A percentile compares a stretch with the other conserved stretches of the same genome.
phyloP scores from a whole-genome alignment of 164 flowering plant species.

The Chimonanthus praecox region DNA sequence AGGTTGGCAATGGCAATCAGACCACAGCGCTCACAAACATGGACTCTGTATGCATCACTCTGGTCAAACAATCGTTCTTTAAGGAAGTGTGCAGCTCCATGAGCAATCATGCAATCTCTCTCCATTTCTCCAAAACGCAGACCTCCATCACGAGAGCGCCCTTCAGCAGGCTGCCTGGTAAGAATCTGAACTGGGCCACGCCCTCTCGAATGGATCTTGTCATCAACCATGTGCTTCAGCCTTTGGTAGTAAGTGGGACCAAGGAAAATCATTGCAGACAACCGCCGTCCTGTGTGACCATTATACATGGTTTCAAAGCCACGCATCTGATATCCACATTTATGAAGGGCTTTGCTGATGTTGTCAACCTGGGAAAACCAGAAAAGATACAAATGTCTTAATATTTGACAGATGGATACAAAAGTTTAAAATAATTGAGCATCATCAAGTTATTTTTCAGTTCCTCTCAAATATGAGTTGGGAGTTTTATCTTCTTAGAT shows the following conservation, averaged over 20 bases:
- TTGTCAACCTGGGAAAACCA: slow-evolving; percentile 58
- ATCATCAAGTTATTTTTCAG: no score
- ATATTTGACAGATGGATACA: background rate
- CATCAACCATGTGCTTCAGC: slow-evolving; percentile 97
- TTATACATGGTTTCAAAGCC: slow-evolving; percentile 97
- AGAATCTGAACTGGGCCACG: slow-evolving; percentile 96
- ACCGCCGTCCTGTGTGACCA: slow-evolving; percentile 86
- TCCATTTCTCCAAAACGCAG: slow-evolving; percentile 99
- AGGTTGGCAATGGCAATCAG: slow-evolving; percentile 94
- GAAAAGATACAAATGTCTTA: background rate
- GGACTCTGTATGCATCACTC: slow-evolving; percentile 92
- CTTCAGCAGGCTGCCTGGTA: slow-evolving; percentile 97
- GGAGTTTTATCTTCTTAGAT: no score
- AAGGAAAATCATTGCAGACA: slow-evolving; percentile 82
- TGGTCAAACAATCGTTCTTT: slow-evolving; percentile 89
- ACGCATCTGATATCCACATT: slow-evolving; percentile 98
- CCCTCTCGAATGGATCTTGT: slow-evolving; percentile 95
- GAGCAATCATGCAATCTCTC: slow-evolving; percentile 93
- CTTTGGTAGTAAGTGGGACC: slow-evolving; percentile 98
- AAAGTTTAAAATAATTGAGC: no score
- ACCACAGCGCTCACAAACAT: slow-evolving; percentile 89
- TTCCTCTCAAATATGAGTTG: no score
- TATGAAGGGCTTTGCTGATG: slow-evolving; percentile 91
- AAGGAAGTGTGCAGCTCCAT: slow-evolving; percentile 89
- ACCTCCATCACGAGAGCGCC: slow-evolving; percentile 96